Evolutionary conservation across 2,329 filamentous ascomycete species (phyloP).

Genomic region (Fusarium clavum): DNA sequence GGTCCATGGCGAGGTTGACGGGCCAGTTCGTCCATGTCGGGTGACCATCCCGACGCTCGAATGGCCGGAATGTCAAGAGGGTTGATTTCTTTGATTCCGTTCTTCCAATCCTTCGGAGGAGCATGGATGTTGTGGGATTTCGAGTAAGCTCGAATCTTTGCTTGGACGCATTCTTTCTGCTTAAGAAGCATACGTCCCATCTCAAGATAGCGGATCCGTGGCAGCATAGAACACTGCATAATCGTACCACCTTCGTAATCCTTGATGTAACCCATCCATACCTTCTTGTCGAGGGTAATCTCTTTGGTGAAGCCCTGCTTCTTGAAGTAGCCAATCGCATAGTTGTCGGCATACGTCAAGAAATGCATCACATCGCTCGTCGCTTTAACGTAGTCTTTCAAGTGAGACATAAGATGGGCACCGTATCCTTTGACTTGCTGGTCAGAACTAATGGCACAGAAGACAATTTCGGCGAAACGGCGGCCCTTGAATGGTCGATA

Average conservation of each 20-base stretch:
- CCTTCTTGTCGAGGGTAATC: conserved; percentile 87
- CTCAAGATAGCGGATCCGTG: conserved; percentile 93
- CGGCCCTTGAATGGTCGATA: conserved; percentile 94
- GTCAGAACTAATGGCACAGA: conserved; percentile 96
- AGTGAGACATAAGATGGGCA: conserved; percentile 95
- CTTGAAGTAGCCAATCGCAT: conserved; percentile 98
- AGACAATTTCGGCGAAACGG: conserved; percentile 97
- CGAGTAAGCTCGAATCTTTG: conserved; percentile 92
- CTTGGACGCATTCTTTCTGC: conserved; percentile 94
- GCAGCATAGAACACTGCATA: conserved; percentile 99
- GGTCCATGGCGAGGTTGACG: conserved; percentile 95
- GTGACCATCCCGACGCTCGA: conserved; percentile 91
- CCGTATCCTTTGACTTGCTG: conserved; percentile 99
- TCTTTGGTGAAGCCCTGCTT: conserved; percentile 99
- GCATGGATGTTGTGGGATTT: conserved; percentile 88
- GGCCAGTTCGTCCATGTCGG: conserved; percentile 96
- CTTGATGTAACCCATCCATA: conserved; percentile 99
- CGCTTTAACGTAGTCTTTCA: conserved; percentile 98
- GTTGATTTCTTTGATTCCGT: conserved; percentile 79
- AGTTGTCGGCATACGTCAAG: conserved; percentile 98
- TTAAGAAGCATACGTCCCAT: conserved; percentile 93
- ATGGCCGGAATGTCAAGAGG: conserved; percentile 89
- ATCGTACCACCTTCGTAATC: conserved; percentile 99
- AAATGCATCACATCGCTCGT: conserved; percentile 99
- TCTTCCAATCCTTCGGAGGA: conserved; percentile 88